These are phyloP conservation scores for Ilex aquifolium DNA, from an alignment of 257 asterid genomes.

Conservation along the genomic window DNA sequence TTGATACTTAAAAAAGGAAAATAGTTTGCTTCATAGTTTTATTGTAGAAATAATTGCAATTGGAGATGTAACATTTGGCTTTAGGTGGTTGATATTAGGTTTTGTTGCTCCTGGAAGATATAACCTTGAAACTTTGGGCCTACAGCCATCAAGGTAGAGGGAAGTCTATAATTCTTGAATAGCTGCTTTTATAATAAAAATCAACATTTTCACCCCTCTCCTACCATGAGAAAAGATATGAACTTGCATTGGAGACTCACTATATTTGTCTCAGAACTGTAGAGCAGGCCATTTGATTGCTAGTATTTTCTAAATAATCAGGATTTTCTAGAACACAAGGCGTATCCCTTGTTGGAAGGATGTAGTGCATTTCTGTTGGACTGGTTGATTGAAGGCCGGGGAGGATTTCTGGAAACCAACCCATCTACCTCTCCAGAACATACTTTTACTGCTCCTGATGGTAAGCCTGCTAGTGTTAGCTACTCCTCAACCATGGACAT, in stretches of 20 bases:
- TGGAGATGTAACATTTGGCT: no score
- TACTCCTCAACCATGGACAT: conserved; percentile 80
- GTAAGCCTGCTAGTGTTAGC: conserved; percentile 66
- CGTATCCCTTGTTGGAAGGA: conserved; percentile 68
- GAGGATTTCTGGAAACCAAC: conserved; percentile 58
- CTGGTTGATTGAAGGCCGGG: conserved; percentile 66
- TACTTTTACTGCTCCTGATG: conserved; percentile 62
- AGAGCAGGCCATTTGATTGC: neutral
- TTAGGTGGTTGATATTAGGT: no score
- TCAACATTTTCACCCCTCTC: neutral
- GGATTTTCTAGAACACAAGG: conserved; percentile 54
- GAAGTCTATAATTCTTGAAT: no score
- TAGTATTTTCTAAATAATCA: conserved; percentile 8
- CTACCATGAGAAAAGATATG: neutral
- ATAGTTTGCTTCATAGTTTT: no score
- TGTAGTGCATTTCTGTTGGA: conserved; percentile 58
- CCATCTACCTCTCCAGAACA: conserved; percentile 91
- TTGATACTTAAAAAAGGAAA: no score
- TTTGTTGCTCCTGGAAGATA: no score
- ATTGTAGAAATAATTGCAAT: no score
- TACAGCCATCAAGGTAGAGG: no score
- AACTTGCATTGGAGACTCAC: neutral
- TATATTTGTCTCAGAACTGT: no score
- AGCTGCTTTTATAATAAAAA: neutral
- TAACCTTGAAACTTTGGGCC: no score